A percentile compares a stretch with the other conserved stretches of the same genome.
These are phyloP conservation scores for Eucalyptus paniculata DNA, from an alignment of 345 rosid species.

Conservation along the genomic window DNA sequence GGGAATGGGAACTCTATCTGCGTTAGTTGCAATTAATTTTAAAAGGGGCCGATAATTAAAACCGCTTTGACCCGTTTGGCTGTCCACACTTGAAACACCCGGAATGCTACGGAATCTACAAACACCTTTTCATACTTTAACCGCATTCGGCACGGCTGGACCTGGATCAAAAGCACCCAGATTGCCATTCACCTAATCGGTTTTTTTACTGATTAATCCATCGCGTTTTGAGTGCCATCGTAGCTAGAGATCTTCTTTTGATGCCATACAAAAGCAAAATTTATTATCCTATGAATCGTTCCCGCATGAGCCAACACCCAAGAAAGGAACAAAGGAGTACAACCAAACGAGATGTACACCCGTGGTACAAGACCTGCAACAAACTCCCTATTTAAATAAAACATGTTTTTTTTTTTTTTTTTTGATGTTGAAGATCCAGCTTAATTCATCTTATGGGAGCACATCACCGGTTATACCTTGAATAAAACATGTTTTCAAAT, in stretches of 20 bases:
- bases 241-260: not conserved
- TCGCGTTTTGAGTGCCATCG: not conserved
- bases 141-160: not conserved
- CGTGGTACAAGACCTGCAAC: not conserved
- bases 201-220: not conserved
- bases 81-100: not conserved
- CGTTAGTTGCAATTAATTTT: not conserved
- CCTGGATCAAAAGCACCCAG: not conserved
- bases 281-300: not conserved
- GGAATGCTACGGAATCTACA: not conserved
- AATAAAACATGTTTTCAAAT: not conserved
- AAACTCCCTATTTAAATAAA: not conserved
- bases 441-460: rapidly evolving
- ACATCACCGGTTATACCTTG: rapidly evolving
- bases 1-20: not conserved
- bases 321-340: not conserved
- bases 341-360: not conserved
- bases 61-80: not conserved
- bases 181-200: not conserved
- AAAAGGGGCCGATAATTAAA: not conserved
- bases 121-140: not conserved
- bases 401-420: not conserved
- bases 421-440: too few species aligned
- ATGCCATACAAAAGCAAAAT: not conserved
- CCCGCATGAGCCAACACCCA: not conserved